These are phyloP conservation scores for Nakataea oryzae DNA, from an alignment of 2,329 filamentous ascomycete genomes.

Conservation along the genomic window DNA sequence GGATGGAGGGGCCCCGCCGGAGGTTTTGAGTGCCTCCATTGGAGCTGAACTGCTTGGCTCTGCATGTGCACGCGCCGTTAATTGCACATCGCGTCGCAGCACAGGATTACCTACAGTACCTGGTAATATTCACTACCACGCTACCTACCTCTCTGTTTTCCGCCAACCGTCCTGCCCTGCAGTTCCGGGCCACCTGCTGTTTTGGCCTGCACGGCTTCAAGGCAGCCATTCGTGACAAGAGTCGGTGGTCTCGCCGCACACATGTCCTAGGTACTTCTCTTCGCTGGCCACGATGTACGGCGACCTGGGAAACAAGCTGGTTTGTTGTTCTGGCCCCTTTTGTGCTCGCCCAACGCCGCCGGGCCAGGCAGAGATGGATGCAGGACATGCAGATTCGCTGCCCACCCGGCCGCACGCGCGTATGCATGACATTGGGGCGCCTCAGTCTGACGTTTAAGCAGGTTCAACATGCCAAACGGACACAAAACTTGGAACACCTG, in stretches of 20 bases:
- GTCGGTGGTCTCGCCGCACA: not conserved
- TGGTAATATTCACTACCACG: too few relatives aligned
- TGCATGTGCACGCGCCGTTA: not conserved
- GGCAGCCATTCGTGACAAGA: not conserved
- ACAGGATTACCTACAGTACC: too few relatives aligned
- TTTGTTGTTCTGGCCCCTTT: slow-evolving; percentile 24
- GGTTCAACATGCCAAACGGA: slow-evolving; percentile 95
- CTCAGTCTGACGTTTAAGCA: slow-evolving; percentile 23
- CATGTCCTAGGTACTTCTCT: not conserved
- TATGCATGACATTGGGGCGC: not conserved
- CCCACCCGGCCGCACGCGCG: not conserved
- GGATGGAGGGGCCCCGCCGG: not conserved
- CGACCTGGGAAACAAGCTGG: slow-evolving; percentile 77
- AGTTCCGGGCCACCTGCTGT: too few relatives aligned
- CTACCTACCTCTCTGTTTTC: too few relatives aligned
- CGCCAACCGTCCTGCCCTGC: too few relatives aligned
- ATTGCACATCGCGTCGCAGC: not conserved
- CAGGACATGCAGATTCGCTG: not conserved
- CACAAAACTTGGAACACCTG: slow-evolving; percentile 73
- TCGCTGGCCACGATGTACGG: slow-evolving; percentile 58
- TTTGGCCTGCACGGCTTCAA: too few relatives aligned
- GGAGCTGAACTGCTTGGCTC: not conserved
- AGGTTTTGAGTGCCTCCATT: not conserved
- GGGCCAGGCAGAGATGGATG: not conserved
- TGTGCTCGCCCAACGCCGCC: not conserved